Evolutionary conservation across 192 early-diverging fungal genomes (phyloP).

Genomic region (Podila verticillata): DNA sequence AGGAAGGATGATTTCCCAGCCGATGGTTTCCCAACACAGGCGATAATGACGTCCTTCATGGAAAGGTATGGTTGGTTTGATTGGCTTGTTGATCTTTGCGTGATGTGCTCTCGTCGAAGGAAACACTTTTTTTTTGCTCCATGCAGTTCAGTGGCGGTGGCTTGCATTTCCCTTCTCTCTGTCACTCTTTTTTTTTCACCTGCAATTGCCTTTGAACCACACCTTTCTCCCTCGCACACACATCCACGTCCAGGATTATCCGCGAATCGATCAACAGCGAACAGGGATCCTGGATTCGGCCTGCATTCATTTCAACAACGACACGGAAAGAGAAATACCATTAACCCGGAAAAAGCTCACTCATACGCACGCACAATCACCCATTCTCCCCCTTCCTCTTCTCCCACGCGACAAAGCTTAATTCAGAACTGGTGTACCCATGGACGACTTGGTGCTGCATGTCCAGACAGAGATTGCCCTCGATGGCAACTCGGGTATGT

Average conservation of each 20-base stretch:
- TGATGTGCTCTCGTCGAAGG: neutral
- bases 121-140: neutral
- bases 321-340: no score
- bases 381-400: no score
- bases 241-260: no score
- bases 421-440: slow-evolving; percentile 1
- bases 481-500: slow-evolving; percentile 62
- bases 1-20: slow-evolving; percentile 87
- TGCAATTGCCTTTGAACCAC: neutral
- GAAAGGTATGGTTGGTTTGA: neutral
- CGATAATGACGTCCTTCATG: slow-evolving; percentile 66
- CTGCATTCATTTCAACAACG: no score
- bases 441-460: slow-evolving; percentile 63
- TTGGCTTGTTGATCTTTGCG: neutral
- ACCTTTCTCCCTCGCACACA: neutral
- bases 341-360: no score
- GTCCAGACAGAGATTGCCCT: slow-evolving; percentile 66
- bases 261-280: no score
- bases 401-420: no score
- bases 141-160: neutral
- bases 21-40: slow-evolving; percentile 78
- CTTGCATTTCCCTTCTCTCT: neutral
- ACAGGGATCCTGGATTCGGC: no score
- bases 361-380: no score
- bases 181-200: neutral